phyloP scores from a whole-genome alignment of 176 grass and related monocot species.

The Oryza rufipogon region DNA sequence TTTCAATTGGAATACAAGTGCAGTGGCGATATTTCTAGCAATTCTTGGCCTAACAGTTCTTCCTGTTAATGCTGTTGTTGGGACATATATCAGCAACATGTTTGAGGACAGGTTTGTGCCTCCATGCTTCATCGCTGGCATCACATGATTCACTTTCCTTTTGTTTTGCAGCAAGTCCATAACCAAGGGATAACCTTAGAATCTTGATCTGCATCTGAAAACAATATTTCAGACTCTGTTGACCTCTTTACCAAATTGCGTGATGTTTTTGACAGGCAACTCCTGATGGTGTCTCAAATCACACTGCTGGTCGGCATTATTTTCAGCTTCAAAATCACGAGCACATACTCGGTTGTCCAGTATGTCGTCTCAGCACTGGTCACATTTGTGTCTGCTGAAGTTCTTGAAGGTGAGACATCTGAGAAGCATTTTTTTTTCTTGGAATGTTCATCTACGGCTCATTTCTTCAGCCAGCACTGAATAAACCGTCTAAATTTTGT shows the following conservation, averaged over 20 bases:
- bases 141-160: neutral
- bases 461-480: neutral
- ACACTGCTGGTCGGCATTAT: conserved; percentile 71
- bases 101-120: conserved; percentile 90
- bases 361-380: conserved; percentile 77
- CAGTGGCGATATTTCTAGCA: conserved; percentile 91
- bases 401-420: conserved; percentile 86
- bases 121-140: neutral
- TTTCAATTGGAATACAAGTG: conserved; percentile 91
- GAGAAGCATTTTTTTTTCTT: conserved; percentile 25
- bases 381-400: conserved; percentile 93
- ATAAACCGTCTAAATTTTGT: neutral
- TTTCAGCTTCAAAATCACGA: conserved; percentile 81
- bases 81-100: conserved; percentile 97
- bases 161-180: neutral
- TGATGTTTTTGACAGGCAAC: conserved; percentile 66
- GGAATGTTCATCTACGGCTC: neutral
- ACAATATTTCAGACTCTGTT: neutral
- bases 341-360: conserved; percentile 63
- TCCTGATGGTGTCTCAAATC: conserved; percentile 85
- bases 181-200: neutral
- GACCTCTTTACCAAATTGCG: neutral
- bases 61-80: conserved; percentile 95
- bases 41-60: conserved; percentile 90
- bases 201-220: conserved; percentile 2